Conservation (phyloP, 2,329 filamentous ascomycete genomes). For the Elsinoe ampelina region DNA sequence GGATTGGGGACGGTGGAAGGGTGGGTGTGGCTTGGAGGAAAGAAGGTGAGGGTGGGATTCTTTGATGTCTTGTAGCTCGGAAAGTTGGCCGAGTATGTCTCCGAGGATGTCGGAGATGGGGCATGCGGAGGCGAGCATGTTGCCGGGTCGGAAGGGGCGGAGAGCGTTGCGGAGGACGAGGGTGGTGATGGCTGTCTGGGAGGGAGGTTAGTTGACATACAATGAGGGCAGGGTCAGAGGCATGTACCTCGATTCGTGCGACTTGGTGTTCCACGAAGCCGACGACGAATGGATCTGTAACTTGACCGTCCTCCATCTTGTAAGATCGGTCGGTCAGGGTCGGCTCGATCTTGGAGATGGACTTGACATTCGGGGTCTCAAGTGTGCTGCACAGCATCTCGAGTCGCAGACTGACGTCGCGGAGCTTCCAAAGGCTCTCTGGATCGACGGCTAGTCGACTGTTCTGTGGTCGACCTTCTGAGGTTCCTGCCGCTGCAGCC, state of each 20-base stretch:
- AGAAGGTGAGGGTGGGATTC: slow-evolving; percentile 1
- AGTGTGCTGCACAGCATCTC: slow-evolving; percentile 88
- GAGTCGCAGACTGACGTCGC: slow-evolving; percentile 77
- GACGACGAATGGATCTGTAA: slow-evolving; percentile 78
- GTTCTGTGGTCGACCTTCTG: slow-evolving; percentile 45
- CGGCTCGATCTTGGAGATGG: slow-evolving; percentile 70
- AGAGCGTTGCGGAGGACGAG: slow-evolving; percentile 72
- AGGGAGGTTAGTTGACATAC: not conserved
- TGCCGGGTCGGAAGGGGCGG: slow-evolving; percentile 54
- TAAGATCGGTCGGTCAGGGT: slow-evolving; percentile 63
- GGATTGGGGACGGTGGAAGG: not conserved
- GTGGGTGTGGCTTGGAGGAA: not conserved
- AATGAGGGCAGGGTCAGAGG: not conserved
- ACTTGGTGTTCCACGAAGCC: slow-evolving; percentile 94
- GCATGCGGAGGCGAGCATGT: slow-evolving; percentile 61
- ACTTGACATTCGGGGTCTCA: slow-evolving; percentile 56
- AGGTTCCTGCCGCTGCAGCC: slow-evolving; percentile 26
- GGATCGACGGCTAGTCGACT: slow-evolving; percentile 69
- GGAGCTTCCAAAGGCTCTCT: slow-evolving; percentile 78
- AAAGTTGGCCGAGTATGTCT: slow-evolving; percentile 51
- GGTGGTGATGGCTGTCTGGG: slow-evolving; percentile 69
- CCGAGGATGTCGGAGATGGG: slow-evolving; percentile 66
- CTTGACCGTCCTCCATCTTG: slow-evolving; percentile 65
- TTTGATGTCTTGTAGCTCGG: slow-evolving; percentile 44
- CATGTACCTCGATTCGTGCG: slow-evolving; percentile 80